Evolutionary conservation across 805 yeast species (phyloP).

Genomic region (Wickerhamomyces sydowiorum): DNA sequence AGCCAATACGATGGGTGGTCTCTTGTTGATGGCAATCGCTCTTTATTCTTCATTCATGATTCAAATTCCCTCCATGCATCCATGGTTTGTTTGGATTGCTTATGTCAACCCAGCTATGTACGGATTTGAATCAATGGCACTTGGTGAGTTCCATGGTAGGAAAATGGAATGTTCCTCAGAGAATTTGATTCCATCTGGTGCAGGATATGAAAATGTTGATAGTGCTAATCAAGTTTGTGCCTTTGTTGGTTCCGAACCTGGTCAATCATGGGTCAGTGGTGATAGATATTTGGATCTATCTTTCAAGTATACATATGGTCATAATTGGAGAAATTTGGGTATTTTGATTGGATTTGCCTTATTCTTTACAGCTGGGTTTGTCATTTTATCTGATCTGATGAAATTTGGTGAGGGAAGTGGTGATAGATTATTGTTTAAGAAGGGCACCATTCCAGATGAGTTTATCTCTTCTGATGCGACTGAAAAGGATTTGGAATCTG

Average conservation of each 20-base stretch:
- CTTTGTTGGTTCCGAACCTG: slow-evolving; percentile 52
- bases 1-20: slow-evolving; percentile 56
- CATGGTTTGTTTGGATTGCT: slow-evolving; percentile 65
- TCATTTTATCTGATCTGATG: slow-evolving; percentile 43
- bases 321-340: slow-evolving; percentile 63
- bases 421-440: slow-evolving; percentile 52
- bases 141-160: slow-evolving; percentile 55
- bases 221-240: slow-evolving; percentile 44
- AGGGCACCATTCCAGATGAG: slow-evolving; percentile 15
- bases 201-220: slow-evolving; percentile 38
- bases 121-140: slow-evolving; percentile 56
- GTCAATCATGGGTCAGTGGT: slow-evolving; percentile 43
- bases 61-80: slow-evolving; percentile 54
- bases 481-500: slow-evolving; percentile 12
- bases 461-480: background rate
- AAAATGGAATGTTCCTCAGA: slow-evolving; percentile 42
- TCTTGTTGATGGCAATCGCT: slow-evolving; percentile 40
- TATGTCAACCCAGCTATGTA: slow-evolving; percentile 51
- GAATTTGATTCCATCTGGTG: slow-evolving; percentile 51
- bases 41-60: slow-evolving; percentile 60
- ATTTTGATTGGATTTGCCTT: slow-evolving; percentile 45
- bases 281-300: slow-evolving; percentile 33
- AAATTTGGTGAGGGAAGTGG: slow-evolving; percentile 55
- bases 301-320: slow-evolving; percentile 37
- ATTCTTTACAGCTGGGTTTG: slow-evolving; percentile 45